Evolutionary conservation across 208 protist genomes (phyloP).

Genomic region (Leishmania braziliensis): DNA sequence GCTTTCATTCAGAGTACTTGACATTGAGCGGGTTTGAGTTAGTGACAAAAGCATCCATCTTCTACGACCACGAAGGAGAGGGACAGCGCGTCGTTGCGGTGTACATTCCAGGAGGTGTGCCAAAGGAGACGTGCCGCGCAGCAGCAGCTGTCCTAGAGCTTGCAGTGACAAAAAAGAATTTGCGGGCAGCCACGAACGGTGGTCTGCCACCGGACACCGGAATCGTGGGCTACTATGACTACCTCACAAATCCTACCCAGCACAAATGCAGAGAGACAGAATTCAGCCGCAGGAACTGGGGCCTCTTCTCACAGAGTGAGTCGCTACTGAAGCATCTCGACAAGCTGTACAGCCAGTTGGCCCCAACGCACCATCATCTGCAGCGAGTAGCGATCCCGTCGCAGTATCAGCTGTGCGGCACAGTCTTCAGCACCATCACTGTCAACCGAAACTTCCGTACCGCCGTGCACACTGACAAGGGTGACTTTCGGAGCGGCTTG

Average conservation of each 20-base stretch:
- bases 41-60: constrained; percentile 50
- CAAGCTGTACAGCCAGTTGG: constrained; percentile 67
- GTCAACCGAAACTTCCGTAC: constrained; percentile 92
- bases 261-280: constrained; percentile 88
- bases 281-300: constrained; percentile 78
- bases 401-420: constrained; percentile 74
- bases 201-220: constrained; percentile 84
- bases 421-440: constrained; percentile 91
- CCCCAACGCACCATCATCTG: constrained; percentile 73
- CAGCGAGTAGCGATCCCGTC: constrained; percentile 78
- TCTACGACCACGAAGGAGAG: constrained; percentile 58
- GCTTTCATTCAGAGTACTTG: constrained; percentile 52
- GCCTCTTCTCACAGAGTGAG: constrained; percentile 45
- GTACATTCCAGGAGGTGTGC: constrained; percentile 66
- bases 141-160: constrained; percentile 58
- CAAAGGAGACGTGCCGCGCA: constrained; percentile 41
- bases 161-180: constrained; percentile 78
- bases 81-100: constrained; percentile 57
- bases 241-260: constrained; percentile 77
- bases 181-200: constrained; percentile 77
- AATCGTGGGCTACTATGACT: constrained; percentile 93
- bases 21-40: constrained; percentile 65
- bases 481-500: constrained; percentile 86
- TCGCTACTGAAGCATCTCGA: constrained; percentile 61
- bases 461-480: constrained; percentile 85